Evolutionary conservation across 2,329 filamentous ascomycete species (phyloP).

Genomic region (Thielaviopsis euricoi): DNA sequence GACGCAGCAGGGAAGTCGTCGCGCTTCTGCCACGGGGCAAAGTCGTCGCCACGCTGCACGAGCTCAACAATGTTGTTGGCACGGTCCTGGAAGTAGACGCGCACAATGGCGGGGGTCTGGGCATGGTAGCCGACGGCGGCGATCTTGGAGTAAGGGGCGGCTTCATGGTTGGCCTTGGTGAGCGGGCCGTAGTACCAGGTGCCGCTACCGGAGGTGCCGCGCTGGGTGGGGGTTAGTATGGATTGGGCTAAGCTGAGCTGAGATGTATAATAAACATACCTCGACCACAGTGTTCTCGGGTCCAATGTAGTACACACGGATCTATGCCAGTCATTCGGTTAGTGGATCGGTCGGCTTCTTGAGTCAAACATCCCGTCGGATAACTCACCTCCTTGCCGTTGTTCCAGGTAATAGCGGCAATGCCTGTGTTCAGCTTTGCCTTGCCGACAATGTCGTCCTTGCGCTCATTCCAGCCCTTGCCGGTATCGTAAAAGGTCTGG

Average conservation of each 20-base stretch:
- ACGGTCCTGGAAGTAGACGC: conserved; percentile 11
- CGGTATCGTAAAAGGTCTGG: conserved; percentile 11
- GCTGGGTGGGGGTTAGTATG: neutral
- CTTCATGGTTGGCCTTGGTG: conserved; percentile 5
- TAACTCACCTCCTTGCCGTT: conserved; percentile 10
- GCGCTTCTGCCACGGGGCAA: conserved; percentile 8
- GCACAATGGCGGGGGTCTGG: conserved; percentile 8
- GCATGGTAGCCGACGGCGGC: conserved; percentile 12
- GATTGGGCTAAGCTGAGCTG: neutral
- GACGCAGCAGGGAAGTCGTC: conserved; percentile 8
- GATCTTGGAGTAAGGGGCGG: conserved; percentile 10
- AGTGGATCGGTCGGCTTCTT: no score
- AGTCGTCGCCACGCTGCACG: conserved; percentile 11
- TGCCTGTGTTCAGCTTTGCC: conserved; percentile 11
- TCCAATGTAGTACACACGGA: conserved; percentile 10
- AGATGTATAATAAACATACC: neutral
- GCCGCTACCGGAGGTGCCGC: conserved; percentile 9
- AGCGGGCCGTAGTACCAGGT: conserved; percentile 11
- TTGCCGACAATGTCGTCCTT: conserved; percentile 9
- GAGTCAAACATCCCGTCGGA: no score
- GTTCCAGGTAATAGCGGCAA: conserved; percentile 12
- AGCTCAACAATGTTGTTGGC: conserved; percentile 10
- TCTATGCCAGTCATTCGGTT: conserved; percentile 3
- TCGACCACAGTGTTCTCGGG: conserved; percentile 11
- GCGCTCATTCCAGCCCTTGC: conserved; percentile 12